Conservation (phyloP, 164 flowering plant species). For the Sedum album region DNA sequence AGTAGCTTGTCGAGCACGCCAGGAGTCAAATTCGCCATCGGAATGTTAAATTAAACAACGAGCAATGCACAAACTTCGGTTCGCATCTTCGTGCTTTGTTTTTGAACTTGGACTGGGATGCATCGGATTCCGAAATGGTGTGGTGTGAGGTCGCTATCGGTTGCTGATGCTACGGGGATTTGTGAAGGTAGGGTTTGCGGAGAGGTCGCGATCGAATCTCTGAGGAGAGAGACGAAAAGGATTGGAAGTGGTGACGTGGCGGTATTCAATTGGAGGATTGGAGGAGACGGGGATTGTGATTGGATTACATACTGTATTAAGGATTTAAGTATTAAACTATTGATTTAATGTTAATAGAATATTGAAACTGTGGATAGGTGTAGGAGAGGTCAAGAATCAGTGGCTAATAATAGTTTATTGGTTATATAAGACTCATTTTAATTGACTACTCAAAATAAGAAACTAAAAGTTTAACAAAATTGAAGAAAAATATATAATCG, state of each 20-base stretch:
- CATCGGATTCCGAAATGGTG: not conserved
- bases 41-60: not conserved
- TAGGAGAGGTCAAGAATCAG: too few species aligned
- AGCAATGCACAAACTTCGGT: not conserved
- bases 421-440: too few species aligned
- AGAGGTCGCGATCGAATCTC: not conserved
- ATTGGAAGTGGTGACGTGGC: not conserved
- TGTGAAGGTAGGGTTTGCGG: not conserved
- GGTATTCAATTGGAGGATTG: not conserved
- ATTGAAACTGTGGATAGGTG: too few species aligned
- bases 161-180: not conserved
- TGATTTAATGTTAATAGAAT: too few species aligned
- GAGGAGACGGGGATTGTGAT: not conserved
- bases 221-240: not conserved
- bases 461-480: too few species aligned
- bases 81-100: not conserved
- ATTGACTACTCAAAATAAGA: too few species aligned
- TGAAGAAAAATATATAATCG: too few species aligned
- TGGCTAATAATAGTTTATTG: too few species aligned
- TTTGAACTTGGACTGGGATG: not conserved
- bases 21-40: slow-evolving; percentile 57
- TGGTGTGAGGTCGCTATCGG: not conserved
- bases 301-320: too few species aligned
- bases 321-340: too few species aligned
- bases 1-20: slow-evolving; percentile 50